A percentile compares a stretch with the other conserved stretches of the same genome.
Evolutionary conservation across 2,329 filamentous ascomycete species (phyloP).

Genomic region (Aspergillus quadrilineatus): DNA sequence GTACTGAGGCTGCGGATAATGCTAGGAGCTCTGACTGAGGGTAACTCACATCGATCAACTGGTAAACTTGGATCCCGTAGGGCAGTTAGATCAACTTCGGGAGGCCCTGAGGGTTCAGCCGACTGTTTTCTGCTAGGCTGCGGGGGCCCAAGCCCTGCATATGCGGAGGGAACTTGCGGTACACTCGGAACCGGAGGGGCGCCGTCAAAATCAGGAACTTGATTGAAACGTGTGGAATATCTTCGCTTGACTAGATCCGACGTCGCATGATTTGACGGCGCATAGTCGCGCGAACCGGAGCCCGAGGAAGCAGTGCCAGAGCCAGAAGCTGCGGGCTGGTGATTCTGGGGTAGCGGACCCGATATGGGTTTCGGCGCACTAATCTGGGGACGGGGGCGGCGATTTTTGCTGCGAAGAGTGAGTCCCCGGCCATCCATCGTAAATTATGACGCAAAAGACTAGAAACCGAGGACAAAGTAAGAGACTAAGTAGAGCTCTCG

Average conservation of each 20-base stretch:
- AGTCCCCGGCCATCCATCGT: slow-evolving; percentile 58
- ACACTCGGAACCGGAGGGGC: slow-evolving; percentile 70
- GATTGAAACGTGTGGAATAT: slow-evolving; percentile 90
- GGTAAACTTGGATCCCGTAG: slow-evolving; percentile 76
- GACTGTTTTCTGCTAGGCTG: slow-evolving; percentile 50
- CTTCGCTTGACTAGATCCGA: slow-evolving; percentile 88
- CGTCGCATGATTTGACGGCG: slow-evolving; percentile 53
- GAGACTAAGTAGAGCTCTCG: slow-evolving; percentile 5
- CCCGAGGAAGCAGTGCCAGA: slow-evolving; percentile 29
- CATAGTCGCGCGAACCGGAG: slow-evolving; percentile 39
- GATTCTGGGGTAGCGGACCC: slow-evolving; percentile 37
- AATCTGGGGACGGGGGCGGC: slow-evolving; percentile 54
- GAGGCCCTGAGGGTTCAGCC: slow-evolving; percentile 57
- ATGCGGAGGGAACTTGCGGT: slow-evolving; percentile 60
- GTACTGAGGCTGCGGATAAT: slow-evolving; percentile 4
- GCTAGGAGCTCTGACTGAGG: not conserved
- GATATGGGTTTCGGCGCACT: slow-evolving; percentile 60
- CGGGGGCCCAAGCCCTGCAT: slow-evolving; percentile 48
- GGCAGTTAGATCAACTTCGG: slow-evolving; percentile 72
- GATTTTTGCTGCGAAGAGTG: slow-evolving; percentile 63
- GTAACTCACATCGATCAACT: slow-evolving; percentile 70
- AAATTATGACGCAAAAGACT: not conserved
- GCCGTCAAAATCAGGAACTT: slow-evolving; percentile 66
- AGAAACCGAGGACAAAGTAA: slow-evolving; percentile 12
- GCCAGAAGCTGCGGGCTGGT: slow-evolving; percentile 37